Evolutionary conservation across 495 filamentous ascomycete genomes (phyloP).

Genomic region (Penicillium antarcticum): DNA sequence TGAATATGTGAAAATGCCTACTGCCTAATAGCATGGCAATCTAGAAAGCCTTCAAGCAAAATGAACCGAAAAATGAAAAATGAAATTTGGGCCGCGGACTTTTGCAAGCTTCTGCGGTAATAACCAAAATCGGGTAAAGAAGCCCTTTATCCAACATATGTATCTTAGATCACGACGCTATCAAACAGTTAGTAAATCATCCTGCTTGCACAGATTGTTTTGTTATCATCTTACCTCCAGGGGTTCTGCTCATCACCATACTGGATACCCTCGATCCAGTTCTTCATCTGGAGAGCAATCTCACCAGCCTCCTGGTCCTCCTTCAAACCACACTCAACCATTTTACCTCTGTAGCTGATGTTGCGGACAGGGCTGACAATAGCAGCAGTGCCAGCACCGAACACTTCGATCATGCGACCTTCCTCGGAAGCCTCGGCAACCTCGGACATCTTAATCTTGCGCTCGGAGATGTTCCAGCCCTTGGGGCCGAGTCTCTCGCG

Average conservation of each 20-base stretch:
- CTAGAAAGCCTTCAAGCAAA: not conserved
- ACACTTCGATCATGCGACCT: constrained; percentile 85
- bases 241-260: constrained; percentile 88
- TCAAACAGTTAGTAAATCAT: constrained; percentile 11
- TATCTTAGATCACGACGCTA: constrained; percentile 29
- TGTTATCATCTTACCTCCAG: constrained; percentile 59
- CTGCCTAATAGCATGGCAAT: not conserved
- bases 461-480: constrained; percentile 85
- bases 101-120: not conserved
- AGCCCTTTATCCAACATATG: not conserved
- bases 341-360: constrained; percentile 78
- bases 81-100: not conserved
- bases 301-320: constrained; percentile 82
- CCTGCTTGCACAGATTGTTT: not conserved
- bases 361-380: constrained; percentile 70
- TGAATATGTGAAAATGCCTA: constrained; percentile 1
- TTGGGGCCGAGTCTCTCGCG: constrained; percentile 76
- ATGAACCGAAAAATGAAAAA: not conserved
- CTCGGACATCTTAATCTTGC: constrained; percentile 85
- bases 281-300: constrained; percentile 80
- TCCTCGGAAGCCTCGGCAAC: constrained; percentile 75
- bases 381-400: constrained; percentile 87
- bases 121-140: not conserved
- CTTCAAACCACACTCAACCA: constrained; percentile 74
- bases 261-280: constrained; percentile 92